Percentiles rank a stretch among this genome's conserved stretches.
These are phyloP conservation scores for Monosporascus cannonballus DNA, from an alignment of 2,329 filamentous ascomycete genomes.

Conservation along the genomic window DNA sequence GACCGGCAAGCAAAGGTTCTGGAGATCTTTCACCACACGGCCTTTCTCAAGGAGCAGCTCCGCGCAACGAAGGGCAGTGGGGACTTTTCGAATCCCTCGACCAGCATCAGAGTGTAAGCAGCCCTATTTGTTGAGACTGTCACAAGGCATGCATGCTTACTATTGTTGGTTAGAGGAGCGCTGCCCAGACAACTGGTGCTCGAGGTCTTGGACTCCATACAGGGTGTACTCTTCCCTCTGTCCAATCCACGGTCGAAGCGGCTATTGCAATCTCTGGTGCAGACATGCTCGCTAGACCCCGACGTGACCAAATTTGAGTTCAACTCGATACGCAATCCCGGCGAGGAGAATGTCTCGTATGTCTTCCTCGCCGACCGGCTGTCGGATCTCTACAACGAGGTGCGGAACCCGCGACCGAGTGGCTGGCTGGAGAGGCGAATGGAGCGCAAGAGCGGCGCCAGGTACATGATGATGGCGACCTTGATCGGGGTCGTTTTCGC, in stretches of 20 bases:
- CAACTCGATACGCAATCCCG: constrained; percentile 4
- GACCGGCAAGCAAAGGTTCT: constrained; percentile 5
- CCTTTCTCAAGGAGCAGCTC: constrained; percentile 10
- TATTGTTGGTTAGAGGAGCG: constrained; percentile 1
- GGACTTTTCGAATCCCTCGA: too few species aligned
- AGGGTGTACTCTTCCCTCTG: constrained; percentile 11
- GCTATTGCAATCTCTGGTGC: constrained; percentile 5
- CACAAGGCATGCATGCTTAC: background rate
- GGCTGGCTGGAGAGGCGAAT: constrained; percentile 20
- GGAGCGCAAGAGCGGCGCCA: constrained; percentile 18
- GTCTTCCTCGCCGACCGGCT: constrained; percentile 21
- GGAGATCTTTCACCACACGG: constrained; percentile 9
- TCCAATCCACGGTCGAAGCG: constrained; percentile 6
- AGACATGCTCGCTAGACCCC: constrained; percentile 5
- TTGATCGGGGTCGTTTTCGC: constrained; percentile 24
- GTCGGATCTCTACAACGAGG: constrained; percentile 20
- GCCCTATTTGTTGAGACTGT: background rate
- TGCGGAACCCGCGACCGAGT: constrained; percentile 18
- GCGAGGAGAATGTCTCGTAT: constrained; percentile 16
- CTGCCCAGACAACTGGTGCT: constrained; percentile 11
- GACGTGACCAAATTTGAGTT: constrained; percentile 9
- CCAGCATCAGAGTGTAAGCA: too few species aligned
- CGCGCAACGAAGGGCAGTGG: constrained; percentile 5
- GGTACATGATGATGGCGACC: constrained; percentile 27
- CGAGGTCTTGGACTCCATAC: constrained; percentile 9